Percentiles rank a stretch among this genome's conserved stretches.
Conservation (phyloP, 2,329 filamentous ascomycete genomes). For the Lasiodiplodia sp. region DNA sequence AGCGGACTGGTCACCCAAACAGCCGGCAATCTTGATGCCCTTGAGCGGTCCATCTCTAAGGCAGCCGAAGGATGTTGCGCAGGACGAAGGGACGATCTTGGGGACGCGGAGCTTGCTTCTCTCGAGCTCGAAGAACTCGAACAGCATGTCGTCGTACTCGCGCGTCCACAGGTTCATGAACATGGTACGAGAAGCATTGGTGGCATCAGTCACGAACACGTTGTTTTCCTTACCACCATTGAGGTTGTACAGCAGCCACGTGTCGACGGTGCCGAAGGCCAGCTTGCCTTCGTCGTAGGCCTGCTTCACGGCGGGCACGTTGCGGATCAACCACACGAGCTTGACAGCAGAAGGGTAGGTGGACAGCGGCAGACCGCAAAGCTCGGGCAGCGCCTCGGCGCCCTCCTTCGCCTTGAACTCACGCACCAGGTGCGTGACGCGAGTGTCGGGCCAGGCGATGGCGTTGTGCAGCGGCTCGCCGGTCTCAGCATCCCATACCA, state of each 20-base stretch:
- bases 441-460: slow-evolving; percentile 89
- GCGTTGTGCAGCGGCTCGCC: slow-evolving; percentile 84
- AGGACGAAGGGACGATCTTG: slow-evolving; percentile 83
- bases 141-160: slow-evolving; percentile 77
- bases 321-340: slow-evolving; percentile 80
- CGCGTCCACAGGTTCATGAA: slow-evolving; percentile 88
- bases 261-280: slow-evolving; percentile 86
- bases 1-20: slow-evolving; percentile 85
- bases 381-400: slow-evolving; percentile 71
- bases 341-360: slow-evolving; percentile 91
- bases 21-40: slow-evolving; percentile 79
- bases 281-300: slow-evolving; percentile 80
- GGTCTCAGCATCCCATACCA: slow-evolving; percentile 83
- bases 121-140: slow-evolving; percentile 82
- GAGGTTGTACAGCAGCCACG: slow-evolving; percentile 85
- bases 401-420: slow-evolving; percentile 74
- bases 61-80: slow-evolving; percentile 73
- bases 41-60: slow-evolving; percentile 70
- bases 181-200: slow-evolving; percentile 91
- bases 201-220: slow-evolving; percentile 82
- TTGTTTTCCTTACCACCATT: slow-evolving; percentile 74
- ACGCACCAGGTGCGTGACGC: slow-evolving; percentile 77
- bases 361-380: slow-evolving; percentile 83
- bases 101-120: slow-evolving; percentile 75
- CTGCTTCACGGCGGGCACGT: slow-evolving; percentile 71